Evolutionary conservation across 768 basidiomycete species (phyloP), one percentile per base, ranked within the genome.

Genomic region (Boletus reticuloceps): DNA sequence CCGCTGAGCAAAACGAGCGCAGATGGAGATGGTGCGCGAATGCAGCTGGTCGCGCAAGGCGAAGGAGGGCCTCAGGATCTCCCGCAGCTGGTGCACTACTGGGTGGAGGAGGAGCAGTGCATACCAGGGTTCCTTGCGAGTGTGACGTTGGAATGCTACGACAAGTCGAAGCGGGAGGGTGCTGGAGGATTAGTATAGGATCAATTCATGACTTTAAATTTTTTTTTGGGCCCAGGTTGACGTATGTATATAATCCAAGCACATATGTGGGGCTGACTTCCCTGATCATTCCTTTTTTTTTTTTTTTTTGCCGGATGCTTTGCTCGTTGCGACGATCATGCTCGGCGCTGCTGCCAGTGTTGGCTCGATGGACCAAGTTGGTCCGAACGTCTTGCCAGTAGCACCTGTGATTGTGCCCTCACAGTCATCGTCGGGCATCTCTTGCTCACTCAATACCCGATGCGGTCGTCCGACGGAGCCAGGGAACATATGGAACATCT

Each of bases 81-180:
- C 5, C 85, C 85, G 10, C 82, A 87, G 64, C 65, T 89, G 57
- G 84, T 94, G 82, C 78, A 80, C 49, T 91, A 90, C 65, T 95
- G 94, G 94, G 86, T 96, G 41, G 84, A 85, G 64, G 81, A 84
- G 58, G 86, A 91, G 65, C 82, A 90, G 71, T 93, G 91, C 69
- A 86, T 94, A 54, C 91, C 94, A 0, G 90, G 93, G 0, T 94
- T 96, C 67, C 71, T 95, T 72, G 92, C 93, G 31, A 91, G 88
- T 64, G 82, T 96, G 39, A 95, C 91, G 31, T 69, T 94, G 62
- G 91, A 94, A 71, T 88, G 91, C 67, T 94, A 89, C 69, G 92
- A 94, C 59, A 85, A 84, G 69, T 79, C 80, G 60, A 90, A 88
- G 66, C 60, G 68, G 49, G 71, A 64, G n/a, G 36, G 22, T 4